These are phyloP conservation scores for Albifimbria verrucaria DNA, from an alignment of 2,329 filamentous ascomycete species.

Conservation along the genomic window DNA sequence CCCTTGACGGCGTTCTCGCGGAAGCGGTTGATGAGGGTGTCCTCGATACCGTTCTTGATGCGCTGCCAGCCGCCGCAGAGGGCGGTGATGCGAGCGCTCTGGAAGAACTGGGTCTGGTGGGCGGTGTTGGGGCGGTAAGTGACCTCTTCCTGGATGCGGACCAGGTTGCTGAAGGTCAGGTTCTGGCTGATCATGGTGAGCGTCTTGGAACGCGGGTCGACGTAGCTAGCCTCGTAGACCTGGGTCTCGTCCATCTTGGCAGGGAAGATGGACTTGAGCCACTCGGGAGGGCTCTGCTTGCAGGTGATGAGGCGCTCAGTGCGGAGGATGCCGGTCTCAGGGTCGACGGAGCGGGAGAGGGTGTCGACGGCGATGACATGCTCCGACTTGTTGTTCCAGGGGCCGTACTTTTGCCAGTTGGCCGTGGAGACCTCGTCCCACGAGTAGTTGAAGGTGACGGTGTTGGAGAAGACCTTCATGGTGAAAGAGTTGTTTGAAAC, in stretches of 20 bases:
- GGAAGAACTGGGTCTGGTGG: conserved; percentile 74
- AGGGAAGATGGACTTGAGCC: conserved; percentile 78
- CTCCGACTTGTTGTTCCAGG: conserved; percentile 98
- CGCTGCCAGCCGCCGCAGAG: conserved; percentile 96
- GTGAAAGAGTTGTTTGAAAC: conserved; percentile 16
- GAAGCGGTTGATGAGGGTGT: conserved; percentile 84
- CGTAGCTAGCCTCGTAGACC: conserved; percentile 94
- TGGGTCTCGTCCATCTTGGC: conserved; percentile 71
- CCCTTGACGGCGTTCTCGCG: conserved; percentile 88
- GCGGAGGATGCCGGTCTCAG: conserved; percentile 55
- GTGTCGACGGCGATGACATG: conserved; percentile 97
- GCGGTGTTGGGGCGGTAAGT: conserved; percentile 65
- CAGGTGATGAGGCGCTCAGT: conserved; percentile 62
- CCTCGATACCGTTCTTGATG: conserved; percentile 94
- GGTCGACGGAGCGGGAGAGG: conserved; percentile 63
- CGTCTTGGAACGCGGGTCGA: conserved; percentile 77
- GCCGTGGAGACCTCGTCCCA: conserved; percentile 97
- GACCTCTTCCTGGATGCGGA: conserved; percentile 91
- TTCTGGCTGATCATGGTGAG: conserved; percentile 98
- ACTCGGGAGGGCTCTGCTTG: conserved; percentile 66
- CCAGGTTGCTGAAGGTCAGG: conserved; percentile 85
- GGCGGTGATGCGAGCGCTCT: conserved; percentile 90
- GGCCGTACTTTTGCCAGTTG: conserved; percentile 98
- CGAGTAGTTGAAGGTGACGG: conserved; percentile 91
- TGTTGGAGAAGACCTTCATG: conserved; percentile 96